A percentile compares a stretch with the other conserved stretches of the same genome.
Evolutionary conservation across 2,329 filamentous ascomycete species (phyloP).

Genomic region (Cladophialophora yegresii): DNA sequence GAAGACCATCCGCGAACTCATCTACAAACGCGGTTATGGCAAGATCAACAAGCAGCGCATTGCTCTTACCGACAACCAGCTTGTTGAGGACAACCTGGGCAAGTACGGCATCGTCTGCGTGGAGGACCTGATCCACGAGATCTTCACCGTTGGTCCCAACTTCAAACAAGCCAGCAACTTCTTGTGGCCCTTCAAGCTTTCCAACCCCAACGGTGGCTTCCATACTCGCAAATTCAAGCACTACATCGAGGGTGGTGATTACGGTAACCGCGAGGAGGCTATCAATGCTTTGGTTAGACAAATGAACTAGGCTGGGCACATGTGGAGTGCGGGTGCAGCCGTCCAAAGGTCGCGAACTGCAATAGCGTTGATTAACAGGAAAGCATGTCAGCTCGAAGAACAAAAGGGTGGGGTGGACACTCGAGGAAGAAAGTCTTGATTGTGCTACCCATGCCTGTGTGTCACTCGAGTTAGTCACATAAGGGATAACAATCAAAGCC

Average conservation of each 20-base stretch:
- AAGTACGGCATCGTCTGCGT: constrained; percentile 99
- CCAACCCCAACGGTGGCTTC: constrained; percentile 97
- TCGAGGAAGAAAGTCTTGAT: background rate
- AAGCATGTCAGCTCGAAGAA: background rate
- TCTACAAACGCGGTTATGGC: constrained; percentile 99
- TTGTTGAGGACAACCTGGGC: constrained; percentile 95
- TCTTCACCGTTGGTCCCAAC: constrained; percentile 97
- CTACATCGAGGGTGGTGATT: constrained; percentile 97
- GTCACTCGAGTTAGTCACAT: background rate
- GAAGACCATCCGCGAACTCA: constrained; percentile 96
- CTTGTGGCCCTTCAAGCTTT: constrained; percentile 99
- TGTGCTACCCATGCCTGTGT: background rate
- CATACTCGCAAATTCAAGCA: constrained; percentile 97
- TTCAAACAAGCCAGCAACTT: constrained; percentile 99
- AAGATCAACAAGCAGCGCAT: constrained; percentile 99
- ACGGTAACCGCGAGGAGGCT: constrained; percentile 97
- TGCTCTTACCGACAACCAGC: constrained; percentile 93
- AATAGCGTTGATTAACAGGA: background rate
- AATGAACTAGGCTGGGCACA: constrained; percentile 80
- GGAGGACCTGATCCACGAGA: constrained; percentile 99
- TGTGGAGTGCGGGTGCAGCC: background rate
- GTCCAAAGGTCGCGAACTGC: background rate
- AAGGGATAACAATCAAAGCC: background rate
- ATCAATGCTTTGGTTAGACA: constrained; percentile 95
- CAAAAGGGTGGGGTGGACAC: background rate